A percentile compares a stretch with the other conserved stretches of the same genome.
phyloP scores from a whole-genome alignment of 371 early-diverging fungal genomes.

The Nematocida homosporus region DNA sequence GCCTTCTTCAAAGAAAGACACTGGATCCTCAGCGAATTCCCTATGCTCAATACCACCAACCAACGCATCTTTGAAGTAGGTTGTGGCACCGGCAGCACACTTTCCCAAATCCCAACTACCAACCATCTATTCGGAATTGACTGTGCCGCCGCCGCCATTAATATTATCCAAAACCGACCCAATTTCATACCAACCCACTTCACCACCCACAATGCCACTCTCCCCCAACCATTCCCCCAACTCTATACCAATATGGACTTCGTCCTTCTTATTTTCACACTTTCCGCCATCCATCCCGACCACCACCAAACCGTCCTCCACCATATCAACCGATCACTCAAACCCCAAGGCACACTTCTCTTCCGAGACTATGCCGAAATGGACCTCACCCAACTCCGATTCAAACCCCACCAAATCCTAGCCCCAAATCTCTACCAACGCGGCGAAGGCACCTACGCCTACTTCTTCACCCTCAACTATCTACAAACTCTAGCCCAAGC shows the following conservation, averaged over 20 bases:
- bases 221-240: not conserved
- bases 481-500: not conserved
- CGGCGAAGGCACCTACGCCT: slow-evolving; percentile 75
- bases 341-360: slow-evolving; percentile 69
- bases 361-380: slow-evolving; percentile 81
- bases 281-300: slow-evolving; percentile 58
- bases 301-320: slow-evolving; percentile 39
- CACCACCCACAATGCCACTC: not conserved
- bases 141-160: slow-evolving; percentile 49
- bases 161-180: slow-evolving; percentile 30
- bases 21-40: slow-evolving; percentile 56
- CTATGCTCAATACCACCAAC: slow-evolving; percentile 16
- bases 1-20: slow-evolving; percentile 56
- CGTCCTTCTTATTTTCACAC: slow-evolving; percentile 60
- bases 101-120: slow-evolving; percentile 17
- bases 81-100: slow-evolving; percentile 61
- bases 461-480: slow-evolving; percentile 56
- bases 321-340: slow-evolving; percentile 29
- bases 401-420: slow-evolving; percentile 74
- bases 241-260: slow-evolving; percentile 33
- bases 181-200: slow-evolving; percentile 2
- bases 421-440: slow-evolving; percentile 78
- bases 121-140: slow-evolving; percentile 53
- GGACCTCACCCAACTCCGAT: slow-evolving; percentile 80
- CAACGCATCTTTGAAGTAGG: slow-evolving; percentile 57